Evolutionary conservation across 306 rosid genomes (phyloP), one percentile per base, ranked within the genome.

Genomic region (Gastrolobium bilobum): DNA sequence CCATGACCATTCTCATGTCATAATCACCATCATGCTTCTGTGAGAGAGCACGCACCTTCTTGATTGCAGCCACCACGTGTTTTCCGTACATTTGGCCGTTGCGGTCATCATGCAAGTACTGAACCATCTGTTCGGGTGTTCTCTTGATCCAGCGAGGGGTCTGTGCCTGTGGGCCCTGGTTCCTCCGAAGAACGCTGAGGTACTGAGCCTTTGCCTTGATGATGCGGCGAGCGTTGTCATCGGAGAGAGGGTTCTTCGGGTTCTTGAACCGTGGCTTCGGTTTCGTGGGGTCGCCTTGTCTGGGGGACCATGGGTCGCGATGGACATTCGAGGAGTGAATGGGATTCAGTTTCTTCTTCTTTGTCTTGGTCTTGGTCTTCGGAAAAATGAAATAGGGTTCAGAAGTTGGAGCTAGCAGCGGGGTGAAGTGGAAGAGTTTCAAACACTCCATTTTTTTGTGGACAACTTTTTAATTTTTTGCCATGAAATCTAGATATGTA

Each of bases 151-250:
- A 94, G 76, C 71, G 83, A 1, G 99, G 99, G 0, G 97, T 94
- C 69, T 91, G 95, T 3, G 92, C 99, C 13, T 77, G 87, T 0
- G 99, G 93, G 58, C 99, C 99, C 81, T 94, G 97, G 88, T 89
- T 92, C 73, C 91, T 57, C 4, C 97, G 88, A 58, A 91, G 80
- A 10, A 67, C 83, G 64, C 95, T 86, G 1, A 91, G 85, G 78
- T 92, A 91, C 35, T 14, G 76, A 11, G 98, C 95, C 76, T 86
- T 92, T 33, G 57, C 88, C 67, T 88, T 92, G 68, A 94, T 94
- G n/a, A 94, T 86, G 73, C 99, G 97, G 40, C 99, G 92, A 1
- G 99, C 99, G 83, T 91, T 86, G 84, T 94, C 89, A 80, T 92
- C 99, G 31, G 99, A 91, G 29, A 92, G 92, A 2, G 97, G 95